Evolutionary conservation across 768 basidiomycete genomes (phyloP), one percentile per base, ranked within the genome.

Genomic region (Cystobasidium ongulense): DNA sequence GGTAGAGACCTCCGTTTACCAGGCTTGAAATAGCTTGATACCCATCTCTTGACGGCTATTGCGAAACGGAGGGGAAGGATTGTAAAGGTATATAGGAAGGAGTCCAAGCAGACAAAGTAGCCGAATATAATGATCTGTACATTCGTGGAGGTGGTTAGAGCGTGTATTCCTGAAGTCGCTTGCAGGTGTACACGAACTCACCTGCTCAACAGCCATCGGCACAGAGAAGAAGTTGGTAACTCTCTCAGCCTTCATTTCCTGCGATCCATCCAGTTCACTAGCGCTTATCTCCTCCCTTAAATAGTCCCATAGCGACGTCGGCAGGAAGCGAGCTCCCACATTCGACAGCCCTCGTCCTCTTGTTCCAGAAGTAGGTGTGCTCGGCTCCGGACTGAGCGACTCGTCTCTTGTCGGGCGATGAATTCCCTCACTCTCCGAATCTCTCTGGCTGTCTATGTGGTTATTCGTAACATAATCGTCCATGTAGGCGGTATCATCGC

Each of bases 81-180:
- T 21, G 96, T 99, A 83, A 99, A 97, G 0, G 91, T 94, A 82
- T 98, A 96, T 0, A 99, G 86, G 82, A 98, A 97, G 1, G 93
- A 92, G 81, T 99, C 96, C 63, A 98, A 85, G 81, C 96, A 99
- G 41, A 98, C 86, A 31, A 96, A 83, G 77, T 90, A 90, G 39
- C 96, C 96, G 80, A 98, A 96, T 27, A 89, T 84, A 64, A 96
- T 88, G 23, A 94, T 90, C 93, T 95, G 76, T 10, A 67, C 23
- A n/a, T n/a, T n/a, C n/a, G n/a, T n/a, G n/a, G n/a, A n/a, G n/a
- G 5, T 4, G 7, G 21, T 17, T 59, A 11, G 2, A 25, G 21
- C 25, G 17, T 1, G 1, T 3, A 21, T 8, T 10, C n/a, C 38
- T 27, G 17, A 33, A 10, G 29, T 18, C 1, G 61, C 21, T 27